Evolutionary conservation across 306 rosid genomes (phyloP), one percentile per base, ranked within the genome.

Genomic region (Medicago lupulina): DNA sequence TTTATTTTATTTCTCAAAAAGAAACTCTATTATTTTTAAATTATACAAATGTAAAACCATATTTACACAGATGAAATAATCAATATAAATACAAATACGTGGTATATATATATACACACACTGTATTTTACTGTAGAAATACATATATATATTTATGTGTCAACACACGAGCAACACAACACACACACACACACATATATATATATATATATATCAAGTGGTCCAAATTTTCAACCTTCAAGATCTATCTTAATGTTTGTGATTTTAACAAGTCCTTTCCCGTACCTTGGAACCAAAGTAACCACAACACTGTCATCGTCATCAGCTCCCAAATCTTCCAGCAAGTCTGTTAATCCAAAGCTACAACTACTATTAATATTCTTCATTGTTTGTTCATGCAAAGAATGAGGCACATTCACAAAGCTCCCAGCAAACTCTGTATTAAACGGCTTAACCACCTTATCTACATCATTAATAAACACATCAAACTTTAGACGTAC

Each of bases 351-450:
- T 15, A 93, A 41, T 54, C 91, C 97, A 2, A 93, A 53, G 58
- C 81, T 91, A 44, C 91, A 75, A 38, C 6, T 0, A 8, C 92
- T 93, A 0, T 17, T 72, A 0, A 64, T 46, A 19, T 75, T 79
- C 67, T 5, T 63, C 28, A 78, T 84, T 41, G 70, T 73, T 31
- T 88, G 83, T 51, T 73, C 76, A 28, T 84, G 87, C 21, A 70
- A 74, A 21, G 28, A 9, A 59, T 94, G 98, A 1, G 96, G 91
- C 38, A 91, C 89, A 19, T 21, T 94, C 76, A 94, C 94, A 79
- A 88, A 94, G 70, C 98, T 91, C 1, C 98, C 98, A 1, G 94
- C 97, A 69, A 87, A 94, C 81, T 94, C 98, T 0, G 90, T 86
- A 44, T 88, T 82, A 6, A 54, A 83, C 0, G 97, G 82, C 2